Conservation (phyloP, 768 basidiomycete species). For the Suillus subluteus region DNA sequence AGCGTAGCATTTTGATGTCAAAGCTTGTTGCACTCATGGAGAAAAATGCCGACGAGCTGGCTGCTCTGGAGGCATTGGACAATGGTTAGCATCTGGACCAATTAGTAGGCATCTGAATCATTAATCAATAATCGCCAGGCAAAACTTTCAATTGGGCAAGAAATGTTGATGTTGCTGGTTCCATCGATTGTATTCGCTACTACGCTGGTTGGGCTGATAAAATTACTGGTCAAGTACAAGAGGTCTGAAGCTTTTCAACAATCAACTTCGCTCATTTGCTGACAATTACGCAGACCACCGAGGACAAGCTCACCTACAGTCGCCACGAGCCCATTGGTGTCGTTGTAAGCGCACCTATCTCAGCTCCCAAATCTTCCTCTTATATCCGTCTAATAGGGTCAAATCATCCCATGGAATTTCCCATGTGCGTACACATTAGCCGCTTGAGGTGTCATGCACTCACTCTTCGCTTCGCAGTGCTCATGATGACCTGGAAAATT, state of each 20-base stretch:
- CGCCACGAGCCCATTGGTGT: constrained; percentile 69
- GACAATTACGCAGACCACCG: constrained; percentile 28
- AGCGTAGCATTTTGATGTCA: constrained; percentile 58
- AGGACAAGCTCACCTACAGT: constrained; percentile 63
- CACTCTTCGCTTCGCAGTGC: constrained; percentile 25
- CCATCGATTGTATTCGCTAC: constrained; percentile 65
- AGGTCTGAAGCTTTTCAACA: constrained; percentile 32
- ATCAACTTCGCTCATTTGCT: neutral
- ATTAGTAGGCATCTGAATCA: neutral
- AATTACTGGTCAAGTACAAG: constrained; percentile 73
- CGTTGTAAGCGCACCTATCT: constrained; percentile 30
- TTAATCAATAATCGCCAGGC: constrained; percentile 34
- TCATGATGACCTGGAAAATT: constrained; percentile 71
- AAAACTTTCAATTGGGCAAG: constrained; percentile 59
- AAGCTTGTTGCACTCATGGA: constrained; percentile 72
- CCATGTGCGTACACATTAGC: constrained; percentile 31
- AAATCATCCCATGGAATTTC: constrained; percentile 59
- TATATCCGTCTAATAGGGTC: no score
- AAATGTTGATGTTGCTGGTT: constrained; percentile 49
- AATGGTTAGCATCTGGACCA: constrained; percentile 44
- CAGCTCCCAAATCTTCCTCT: no score
- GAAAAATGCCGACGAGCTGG: constrained; percentile 60
- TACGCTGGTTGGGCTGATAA: constrained; percentile 94
- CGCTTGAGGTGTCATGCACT: neutral
- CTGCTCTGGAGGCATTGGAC: constrained; percentile 76